Evolutionary conservation across 176 grass and related monocot genomes (phyloP), one percentile per base, ranked within the genome.

Genomic region (Phoenix dactylifera): DNA sequence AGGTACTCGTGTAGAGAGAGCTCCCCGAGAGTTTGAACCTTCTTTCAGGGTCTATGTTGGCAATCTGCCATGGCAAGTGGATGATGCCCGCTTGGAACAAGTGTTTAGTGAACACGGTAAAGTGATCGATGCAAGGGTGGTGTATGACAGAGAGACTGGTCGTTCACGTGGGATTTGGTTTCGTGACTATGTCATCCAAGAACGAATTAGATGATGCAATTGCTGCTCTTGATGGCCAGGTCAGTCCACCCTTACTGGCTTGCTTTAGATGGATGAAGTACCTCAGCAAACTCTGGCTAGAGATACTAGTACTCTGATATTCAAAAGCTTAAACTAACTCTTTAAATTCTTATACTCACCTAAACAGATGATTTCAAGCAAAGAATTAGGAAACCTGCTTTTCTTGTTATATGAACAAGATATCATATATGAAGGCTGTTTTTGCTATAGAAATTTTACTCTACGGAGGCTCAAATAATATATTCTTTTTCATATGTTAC

Each of bases 121-220:
- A 65, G 63, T 65, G 15, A 16, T 65, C 23, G 49, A 65, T 26
- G 49, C 63, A 18, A 52, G 63, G 63, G 49, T 65, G 49, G 16
- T 65, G 17, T 65, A 65, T 16, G 63, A 65, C 26, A 52, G 63
- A 65, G 63, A 65, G 23, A 52, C 63, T 26, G 63, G 63, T 26
- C 63, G 63, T 24, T 65, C 63, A 16, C 63, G 63, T 18, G 63
- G 63, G 17, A n/a, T 65, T 65, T 65, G 63, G 63, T 17, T 65
- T 65, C 10, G 63, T 65, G 48, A 65, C 50, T 25, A 65, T 65
- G 63, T 16, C 22, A 26, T 52, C 63, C 17, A 19, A 65, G 23
- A 24, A 22, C 0, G 63, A 65, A 65, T n/a, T 52, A 50, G 63
- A 65, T 52, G 63, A 65, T 52, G 63, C 63, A 52, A 65, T 65